Conservation (phyloP, 768 basidiomycete species). For the Tremella fuciformis region DNA sequence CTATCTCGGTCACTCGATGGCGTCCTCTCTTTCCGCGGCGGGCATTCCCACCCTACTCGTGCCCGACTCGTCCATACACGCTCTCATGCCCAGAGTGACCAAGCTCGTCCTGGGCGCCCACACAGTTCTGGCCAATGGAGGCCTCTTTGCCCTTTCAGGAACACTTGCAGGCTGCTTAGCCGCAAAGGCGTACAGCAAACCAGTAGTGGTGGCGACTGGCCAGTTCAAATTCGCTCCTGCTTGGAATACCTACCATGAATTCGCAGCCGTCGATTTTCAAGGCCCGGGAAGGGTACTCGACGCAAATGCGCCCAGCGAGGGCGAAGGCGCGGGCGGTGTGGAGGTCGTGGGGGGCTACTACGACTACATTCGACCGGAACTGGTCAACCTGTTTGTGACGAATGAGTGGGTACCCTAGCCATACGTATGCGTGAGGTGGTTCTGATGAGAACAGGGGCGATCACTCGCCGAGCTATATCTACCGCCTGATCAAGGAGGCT, state of each 20-base stretch:
- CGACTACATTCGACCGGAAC: constrained; percentile 88
- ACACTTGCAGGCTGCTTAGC: constrained; percentile 80
- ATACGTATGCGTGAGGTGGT: background rate
- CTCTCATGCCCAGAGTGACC: constrained; percentile 93
- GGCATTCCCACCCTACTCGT: constrained; percentile 94
- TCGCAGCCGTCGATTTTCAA: constrained; percentile 48
- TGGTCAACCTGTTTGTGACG: constrained; percentile 90
- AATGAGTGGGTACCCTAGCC: constrained; percentile 71
- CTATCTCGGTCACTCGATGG: constrained; percentile 81
- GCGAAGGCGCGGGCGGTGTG: constrained; percentile 61
- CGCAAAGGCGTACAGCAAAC: constrained; percentile 82
- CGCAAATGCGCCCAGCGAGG: background rate
- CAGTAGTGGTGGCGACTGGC: constrained; percentile 88
- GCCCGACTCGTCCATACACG: constrained; percentile 92
- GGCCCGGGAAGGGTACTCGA: constrained; percentile 40
- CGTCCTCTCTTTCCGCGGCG: constrained; percentile 70
- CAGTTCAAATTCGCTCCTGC: constrained; percentile 92
- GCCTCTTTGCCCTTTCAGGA: constrained; percentile 85
- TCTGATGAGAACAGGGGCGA: constrained; percentile 66
- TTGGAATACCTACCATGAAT: constrained; percentile 54
- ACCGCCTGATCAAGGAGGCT: constrained; percentile 81
- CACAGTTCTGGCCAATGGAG: constrained; percentile 93
- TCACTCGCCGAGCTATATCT: constrained; percentile 88
- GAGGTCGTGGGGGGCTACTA: constrained; percentile 95
- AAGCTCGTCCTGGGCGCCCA: constrained; percentile 94